Base-by-base conservation (phyloP, 1,139 yeast genomes). In the Candida glucosophila region DNA sequence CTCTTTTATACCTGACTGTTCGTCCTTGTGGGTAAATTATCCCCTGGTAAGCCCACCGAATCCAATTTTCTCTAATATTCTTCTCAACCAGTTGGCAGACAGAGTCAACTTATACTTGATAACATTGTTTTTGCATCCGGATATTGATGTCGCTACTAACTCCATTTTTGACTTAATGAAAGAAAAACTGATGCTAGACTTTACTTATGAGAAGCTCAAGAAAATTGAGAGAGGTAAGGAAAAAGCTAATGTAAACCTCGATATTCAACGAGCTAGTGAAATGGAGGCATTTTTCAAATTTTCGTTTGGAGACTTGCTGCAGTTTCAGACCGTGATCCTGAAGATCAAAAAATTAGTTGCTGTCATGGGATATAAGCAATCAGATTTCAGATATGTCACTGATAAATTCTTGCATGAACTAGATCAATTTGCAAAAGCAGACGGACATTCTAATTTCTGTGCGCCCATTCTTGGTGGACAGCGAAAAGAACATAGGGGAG, bases 211-310 rank as follows among this genome's bases (percentile, higher is more conserved):
- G n/a, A n/a, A n/a, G n/a, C n/a, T n/a, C n/a, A n/a, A n/a, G n/a
- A n/a, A n/a, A n/a, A n/a, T n/a, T n/a, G n/a, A n/a, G n/a, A n/a
- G n/a, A n/a, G n/a, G n/a, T n/a, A n/a, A n/a, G n/a, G 49, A 43
- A 23, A 48, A 43, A 15, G 39, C 47, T 4, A 34, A 34, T 13
- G 32, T 30, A 11, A 26, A 23, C 4, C 51, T 48, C 19, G 53
- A 51, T 13, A 15, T 28, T 16, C 8, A 16, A n/a, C 54, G 58
- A 23, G 42, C 62, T 3, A 43, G 58, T 11, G 80, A 75, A 24
- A 73, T 76, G 23, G 72, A 67, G 25, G 59, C 60, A 17, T 80
- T 81, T 39, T 42, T 78, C 15, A 60, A 61, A 22, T 77, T 63
- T 37, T 69, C 80, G 1, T 35, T 55, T 14, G 51, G 55, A 8